These are phyloP conservation scores for Tarenaya hassleriana DNA, from an alignment of 345 rosid species.

Conservation along the genomic window DNA sequence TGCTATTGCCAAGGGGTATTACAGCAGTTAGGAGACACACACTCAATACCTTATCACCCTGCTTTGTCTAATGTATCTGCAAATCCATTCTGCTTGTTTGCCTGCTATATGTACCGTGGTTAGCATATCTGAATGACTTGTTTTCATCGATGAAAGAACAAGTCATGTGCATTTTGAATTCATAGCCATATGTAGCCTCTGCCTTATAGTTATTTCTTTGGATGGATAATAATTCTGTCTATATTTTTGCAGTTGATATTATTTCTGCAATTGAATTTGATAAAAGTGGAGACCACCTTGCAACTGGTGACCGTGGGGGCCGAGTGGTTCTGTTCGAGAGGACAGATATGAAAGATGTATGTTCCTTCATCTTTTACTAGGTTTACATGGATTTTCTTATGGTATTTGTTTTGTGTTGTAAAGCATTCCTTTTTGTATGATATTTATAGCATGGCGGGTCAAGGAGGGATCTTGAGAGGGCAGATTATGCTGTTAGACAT, in stretches of 20 bases:
- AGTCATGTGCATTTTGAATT: constrained; percentile 11
- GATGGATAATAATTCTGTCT: constrained; percentile 13
- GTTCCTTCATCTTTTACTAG: constrained; percentile 24
- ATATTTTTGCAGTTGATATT: constrained; percentile 72
- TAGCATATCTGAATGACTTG: too few species aligned
- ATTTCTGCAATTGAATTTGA: constrained; percentile 99
- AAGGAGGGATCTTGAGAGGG: constrained; percentile 73
- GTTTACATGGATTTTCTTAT: constrained; percentile 4
- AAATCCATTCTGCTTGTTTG: neutral
- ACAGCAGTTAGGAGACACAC: neutral
- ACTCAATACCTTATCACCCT: neutral
- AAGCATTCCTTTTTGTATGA: constrained; percentile 15
- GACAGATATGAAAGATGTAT: constrained; percentile 71
- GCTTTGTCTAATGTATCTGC: constrained; percentile 4
- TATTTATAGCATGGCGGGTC: constrained; percentile 60
- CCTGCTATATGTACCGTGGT: neutral
- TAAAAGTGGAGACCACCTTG: constrained; percentile 93
- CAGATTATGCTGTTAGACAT: constrained; percentile 69
- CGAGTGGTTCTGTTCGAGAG: constrained; percentile 98
- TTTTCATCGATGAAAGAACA: neutral
- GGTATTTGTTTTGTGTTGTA: neutral
- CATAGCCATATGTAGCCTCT: neutral
- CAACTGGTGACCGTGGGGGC: constrained; percentile 99
- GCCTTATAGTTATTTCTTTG: constrained; percentile 9
- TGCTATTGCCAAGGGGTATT: too few species aligned